A percentile compares a stretch with the other conserved stretches of the same genome.
phyloP scores from a whole-genome alignment of 345 rosid species.

The Brassica incana region DNA sequence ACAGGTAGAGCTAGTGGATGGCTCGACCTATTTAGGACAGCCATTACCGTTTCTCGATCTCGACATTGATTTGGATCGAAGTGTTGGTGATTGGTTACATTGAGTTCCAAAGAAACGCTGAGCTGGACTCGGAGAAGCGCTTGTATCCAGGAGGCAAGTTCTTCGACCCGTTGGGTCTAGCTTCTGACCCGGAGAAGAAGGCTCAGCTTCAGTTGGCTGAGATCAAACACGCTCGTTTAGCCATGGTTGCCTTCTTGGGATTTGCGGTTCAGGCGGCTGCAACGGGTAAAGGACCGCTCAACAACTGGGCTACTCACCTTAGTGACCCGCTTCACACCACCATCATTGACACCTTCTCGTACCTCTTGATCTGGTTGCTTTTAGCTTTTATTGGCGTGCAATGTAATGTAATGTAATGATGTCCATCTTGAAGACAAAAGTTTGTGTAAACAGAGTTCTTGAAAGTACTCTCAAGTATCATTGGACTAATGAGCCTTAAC shows the following conservation, averaged over 20 bases:
- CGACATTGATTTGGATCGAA: constrained; percentile 88
- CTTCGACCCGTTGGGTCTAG: constrained; percentile 88
- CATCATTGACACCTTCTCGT: constrained; percentile 73
- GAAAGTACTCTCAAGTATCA: not conserved
- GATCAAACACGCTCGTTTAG: constrained; percentile 98
- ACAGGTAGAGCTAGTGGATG: constrained; percentile 91
- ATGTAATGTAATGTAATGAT: not conserved
- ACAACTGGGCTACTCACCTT: constrained; percentile 98
- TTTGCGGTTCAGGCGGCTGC: constrained; percentile 93
- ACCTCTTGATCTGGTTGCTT: constrained; percentile 13
- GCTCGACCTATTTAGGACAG: constrained; percentile 88
- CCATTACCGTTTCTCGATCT: constrained; percentile 88
- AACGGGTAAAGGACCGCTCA: constrained; percentile 86
- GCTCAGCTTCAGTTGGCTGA: constrained; percentile 87
- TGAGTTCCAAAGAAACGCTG: constrained; percentile 91
- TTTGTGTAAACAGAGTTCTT: constrained; percentile 9
- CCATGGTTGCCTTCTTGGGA: constrained; percentile 89
- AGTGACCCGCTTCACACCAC: constrained; percentile 98
- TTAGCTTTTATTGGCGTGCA: constrained; percentile 2
- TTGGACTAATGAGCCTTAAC: not conserved
- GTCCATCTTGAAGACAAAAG: not conserved
- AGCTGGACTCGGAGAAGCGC: constrained; percentile 91
- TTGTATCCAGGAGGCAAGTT: constrained; percentile 82
- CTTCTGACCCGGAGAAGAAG: constrained; percentile 89
- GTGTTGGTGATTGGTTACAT: constrained; percentile 81